Percentiles rank a stretch among this genome's conserved stretches.
Conservation (phyloP, 805 yeast genomes). For the Kluyveromyces nonfermentans region DNA sequence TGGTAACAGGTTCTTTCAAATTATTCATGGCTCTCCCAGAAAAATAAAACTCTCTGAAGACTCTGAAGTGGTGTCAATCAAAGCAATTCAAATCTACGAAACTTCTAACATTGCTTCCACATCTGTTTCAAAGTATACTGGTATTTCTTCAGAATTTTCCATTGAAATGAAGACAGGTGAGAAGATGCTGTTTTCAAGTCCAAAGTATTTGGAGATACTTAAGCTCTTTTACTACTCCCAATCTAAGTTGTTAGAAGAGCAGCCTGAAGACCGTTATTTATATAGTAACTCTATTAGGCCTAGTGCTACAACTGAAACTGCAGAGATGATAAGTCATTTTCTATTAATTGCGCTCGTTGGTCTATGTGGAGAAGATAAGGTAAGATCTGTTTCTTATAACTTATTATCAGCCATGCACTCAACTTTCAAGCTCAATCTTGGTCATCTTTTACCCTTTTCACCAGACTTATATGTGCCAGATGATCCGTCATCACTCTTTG, state of each 20-base stretch:
- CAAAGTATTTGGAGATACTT: conserved; percentile 54
- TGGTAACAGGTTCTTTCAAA: conserved; percentile 61
- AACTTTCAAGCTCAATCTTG: conserved; percentile 51
- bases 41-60: conserved; percentile 30
- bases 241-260: conserved; percentile 38
- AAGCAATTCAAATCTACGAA: conserved; percentile 35
- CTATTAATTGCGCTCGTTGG: conserved; percentile 61
- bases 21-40: conserved; percentile 37
- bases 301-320: conserved; percentile 5
- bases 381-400: conserved; percentile 54
- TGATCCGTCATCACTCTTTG: conserved; percentile 53
- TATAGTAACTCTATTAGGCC: conserved; percentile 5
- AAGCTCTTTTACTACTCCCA: conserved; percentile 61
- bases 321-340: conserved; percentile 46
- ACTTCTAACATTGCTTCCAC: conserved; percentile 35
- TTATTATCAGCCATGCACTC: conserved; percentile 53
- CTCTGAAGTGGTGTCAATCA: conserved; percentile 29
- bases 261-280: conserved; percentile 10
- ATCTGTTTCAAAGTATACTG: conserved; percentile 34
- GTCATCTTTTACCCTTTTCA: conserved; percentile 44
- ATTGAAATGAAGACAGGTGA: conserved; percentile 31
- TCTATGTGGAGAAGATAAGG: conserved; percentile 45
- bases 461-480: conserved; percentile 59
- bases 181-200: conserved; percentile 36
- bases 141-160: conserved; percentile 43